These are phyloP conservation scores for Neurospora cerealis DNA, from an alignment of 495 filamentous ascomycete genomes.

Conservation along the genomic window DNA sequence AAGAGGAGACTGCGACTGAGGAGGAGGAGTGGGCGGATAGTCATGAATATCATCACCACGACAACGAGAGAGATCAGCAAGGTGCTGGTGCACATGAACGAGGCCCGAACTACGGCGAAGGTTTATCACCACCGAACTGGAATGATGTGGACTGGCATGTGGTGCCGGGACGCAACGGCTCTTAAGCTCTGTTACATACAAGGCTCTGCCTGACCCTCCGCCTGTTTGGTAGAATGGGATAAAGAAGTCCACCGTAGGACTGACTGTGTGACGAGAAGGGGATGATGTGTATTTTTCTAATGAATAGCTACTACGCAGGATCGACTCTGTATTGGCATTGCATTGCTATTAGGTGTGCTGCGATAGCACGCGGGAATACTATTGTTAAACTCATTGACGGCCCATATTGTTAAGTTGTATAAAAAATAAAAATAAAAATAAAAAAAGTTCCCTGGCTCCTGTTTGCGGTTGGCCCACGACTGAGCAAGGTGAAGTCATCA, in stretches of 20 bases:
- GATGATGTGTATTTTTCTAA: neutral
- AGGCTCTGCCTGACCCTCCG: neutral
- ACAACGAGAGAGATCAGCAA: neutral
- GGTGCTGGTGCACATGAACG: neutral
- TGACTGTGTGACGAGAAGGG: neutral
- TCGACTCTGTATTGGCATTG: neutral
- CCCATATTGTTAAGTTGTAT: neutral
- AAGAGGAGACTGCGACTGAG: neutral
- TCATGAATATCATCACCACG: neutral
- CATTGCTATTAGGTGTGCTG: neutral
- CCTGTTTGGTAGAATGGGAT: no score
- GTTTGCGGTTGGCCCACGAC: neutral
- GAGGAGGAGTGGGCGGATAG: neutral
- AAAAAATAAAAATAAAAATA: no score
- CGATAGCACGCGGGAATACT: neutral
- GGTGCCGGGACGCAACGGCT: neutral
- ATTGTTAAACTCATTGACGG: neutral
- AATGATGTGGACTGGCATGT: neutral
- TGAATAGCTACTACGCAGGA: neutral
- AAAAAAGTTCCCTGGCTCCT: no score
- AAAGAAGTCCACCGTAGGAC: neutral
- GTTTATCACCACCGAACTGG: neutral
- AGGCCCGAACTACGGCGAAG: neutral
- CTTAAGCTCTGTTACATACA: neutral
- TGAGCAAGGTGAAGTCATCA: neutral